Conservation (phyloP, 768 basidiomycete species). For the Tephrocybe sp. region DNA sequence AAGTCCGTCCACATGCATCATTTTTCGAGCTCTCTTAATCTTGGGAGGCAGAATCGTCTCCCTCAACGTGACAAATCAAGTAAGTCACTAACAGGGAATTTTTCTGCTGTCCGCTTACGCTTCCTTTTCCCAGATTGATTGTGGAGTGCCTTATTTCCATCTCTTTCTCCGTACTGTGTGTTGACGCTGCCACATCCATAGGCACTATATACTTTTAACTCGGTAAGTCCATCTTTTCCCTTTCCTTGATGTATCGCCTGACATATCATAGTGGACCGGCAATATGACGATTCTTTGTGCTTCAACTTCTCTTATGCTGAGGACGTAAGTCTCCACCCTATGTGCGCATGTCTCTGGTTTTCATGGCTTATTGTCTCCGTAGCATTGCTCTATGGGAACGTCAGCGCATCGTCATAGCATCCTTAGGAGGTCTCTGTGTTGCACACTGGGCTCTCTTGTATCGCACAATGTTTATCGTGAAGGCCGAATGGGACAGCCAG, state of each 20-base stretch:
- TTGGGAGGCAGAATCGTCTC: slow-evolving; percentile 52
- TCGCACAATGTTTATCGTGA: slow-evolving; percentile 69
- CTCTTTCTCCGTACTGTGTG: not conserved
- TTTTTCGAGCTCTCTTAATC: not conserved
- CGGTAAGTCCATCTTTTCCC: slow-evolving; percentile 35
- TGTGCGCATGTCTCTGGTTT: too few relatives aligned
- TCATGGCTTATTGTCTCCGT: slow-evolving; percentile 11
- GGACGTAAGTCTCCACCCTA: slow-evolving; percentile 65
- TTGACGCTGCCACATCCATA: slow-evolving; percentile 20
- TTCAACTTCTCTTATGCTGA: slow-evolving; percentile 68
- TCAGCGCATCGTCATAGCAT: slow-evolving; percentile 44
- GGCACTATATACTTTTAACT: slow-evolving; percentile 71
- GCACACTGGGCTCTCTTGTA: slow-evolving; percentile 69
- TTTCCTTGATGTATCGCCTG: slow-evolving; percentile 1
- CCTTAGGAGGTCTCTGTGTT: slow-evolving; percentile 53
- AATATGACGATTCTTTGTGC: slow-evolving; percentile 67
- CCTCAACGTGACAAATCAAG: slow-evolving; percentile 47
- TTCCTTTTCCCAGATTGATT: slow-evolving; percentile 50
- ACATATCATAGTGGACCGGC: slow-evolving; percentile 49
- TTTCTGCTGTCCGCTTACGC: not conserved
- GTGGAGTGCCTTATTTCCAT: slow-evolving; percentile 43
- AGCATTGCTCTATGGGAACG: slow-evolving; percentile 76
- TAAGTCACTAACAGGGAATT: slow-evolving; percentile 20
- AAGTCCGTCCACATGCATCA: slow-evolving; percentile 22
- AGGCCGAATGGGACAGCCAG: slow-evolving; percentile 49